Base-by-base conservation (phyloP, 2,329 filamentous ascomycete species). In the Intubia oerlemansii region DNA sequence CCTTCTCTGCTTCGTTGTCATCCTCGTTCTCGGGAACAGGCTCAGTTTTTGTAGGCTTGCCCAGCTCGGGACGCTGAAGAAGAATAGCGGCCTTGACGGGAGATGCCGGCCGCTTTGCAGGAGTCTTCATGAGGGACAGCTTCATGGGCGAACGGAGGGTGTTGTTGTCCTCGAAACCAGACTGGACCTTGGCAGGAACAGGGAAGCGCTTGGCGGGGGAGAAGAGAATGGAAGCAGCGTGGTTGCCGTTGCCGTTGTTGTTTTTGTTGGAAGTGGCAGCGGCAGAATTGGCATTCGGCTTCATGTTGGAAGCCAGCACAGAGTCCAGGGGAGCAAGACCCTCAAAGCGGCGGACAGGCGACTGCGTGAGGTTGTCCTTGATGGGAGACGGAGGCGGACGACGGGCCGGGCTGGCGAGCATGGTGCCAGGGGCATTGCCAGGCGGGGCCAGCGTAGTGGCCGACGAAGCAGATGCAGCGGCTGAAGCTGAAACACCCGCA, bases 341-440 rank as follows among this genome's bases (percentile, higher is more conserved):
- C 1, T 63, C 81, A 25, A 53, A 42, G 20, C 54, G 51, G 41
- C 63, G 66, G 1, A 66, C 59, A 0, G 66, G 65, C 2, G 61
- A 63, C 35, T 55, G 64, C 42, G 70, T 49, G 1, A 55, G 31
- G 4, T 30, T 47, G 15, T 67, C 65, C 39, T 62, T 69, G 37
- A 50, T 53, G 0, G 66, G 58, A 2, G 63, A 62, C 5, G 54
- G 40, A 2, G 61, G 55, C 7, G 54, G 52, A 17, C 65, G 54
- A 31, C 62, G 59, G n/a, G 65, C 60, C 3, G 68, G 66, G 25
- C 64, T 71, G 13, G 46, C 51, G 24, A 70, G 45, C 10, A 54
- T 46, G 2, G 53, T 44, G 4, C 46, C 39, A 15, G 42, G 40
- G 0, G 7, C 18, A 14, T 24, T 7, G 11, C 7, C 22, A 12